phyloP scores from a whole-genome alignment of 305 asterid genomes.

The Ilex paraguariensis region DNA sequence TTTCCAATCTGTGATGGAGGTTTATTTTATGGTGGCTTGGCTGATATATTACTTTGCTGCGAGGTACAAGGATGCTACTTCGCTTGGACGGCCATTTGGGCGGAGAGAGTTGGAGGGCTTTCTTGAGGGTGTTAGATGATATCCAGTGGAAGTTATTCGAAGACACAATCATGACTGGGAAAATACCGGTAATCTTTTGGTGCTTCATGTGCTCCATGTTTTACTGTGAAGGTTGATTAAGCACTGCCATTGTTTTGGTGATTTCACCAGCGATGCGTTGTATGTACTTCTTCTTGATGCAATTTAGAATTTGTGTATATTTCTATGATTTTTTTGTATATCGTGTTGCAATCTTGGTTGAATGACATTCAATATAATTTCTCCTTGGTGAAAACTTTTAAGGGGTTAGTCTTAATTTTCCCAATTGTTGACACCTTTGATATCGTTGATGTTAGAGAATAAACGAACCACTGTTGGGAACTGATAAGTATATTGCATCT shows the following conservation, averaged over 20 bases:
- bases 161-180: slow-evolving; percentile 25
- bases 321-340: slow-evolving; percentile 43
- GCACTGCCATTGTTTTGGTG: slow-evolving; percentile 48
- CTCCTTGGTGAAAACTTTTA: too few relatives aligned
- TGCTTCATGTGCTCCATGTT: slow-evolving; percentile 30
- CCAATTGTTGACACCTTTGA: too few relatives aligned
- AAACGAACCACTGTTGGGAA: too few relatives aligned
- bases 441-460: too few relatives aligned
- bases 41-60: slow-evolving; percentile 75
- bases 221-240: slow-evolving; percentile 30
- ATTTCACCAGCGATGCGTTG: slow-evolving; percentile 39
- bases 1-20: slow-evolving; percentile 79
- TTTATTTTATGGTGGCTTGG: slow-evolving; percentile 83
- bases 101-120: slow-evolving; percentile 69
- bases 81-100: slow-evolving; percentile 64
- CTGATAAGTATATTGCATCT: too few relatives aligned
- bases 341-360: slow-evolving; percentile 24
- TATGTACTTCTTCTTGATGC: slow-evolving; percentile 42
- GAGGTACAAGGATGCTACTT: slow-evolving; percentile 57
- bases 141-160: slow-evolving; percentile 12
- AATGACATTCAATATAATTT: too few relatives aligned
- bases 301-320: slow-evolving; percentile 54
- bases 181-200: slow-evolving; percentile 37
- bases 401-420: too few relatives aligned
- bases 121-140: slow-evolving; percentile 60